Conservation (phyloP, 768 basidiomycete genomes). For the Suillus decipiens region DNA sequence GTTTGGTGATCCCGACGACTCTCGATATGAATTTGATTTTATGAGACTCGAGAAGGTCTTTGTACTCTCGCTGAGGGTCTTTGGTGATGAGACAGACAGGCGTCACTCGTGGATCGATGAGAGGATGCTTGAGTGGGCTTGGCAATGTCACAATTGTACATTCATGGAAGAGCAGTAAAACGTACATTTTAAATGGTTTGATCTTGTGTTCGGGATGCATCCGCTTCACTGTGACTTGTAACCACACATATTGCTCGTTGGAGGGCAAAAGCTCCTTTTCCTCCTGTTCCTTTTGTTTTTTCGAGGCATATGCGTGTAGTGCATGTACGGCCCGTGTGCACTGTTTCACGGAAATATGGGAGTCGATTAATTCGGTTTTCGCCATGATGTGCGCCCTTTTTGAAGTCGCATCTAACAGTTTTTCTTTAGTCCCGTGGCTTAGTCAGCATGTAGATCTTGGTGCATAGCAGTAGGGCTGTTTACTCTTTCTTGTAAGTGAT, state of each 20-base stretch:
- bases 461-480: too few relatives aligned
- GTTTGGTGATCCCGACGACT: constrained; percentile 88
- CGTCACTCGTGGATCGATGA: constrained; percentile 80
- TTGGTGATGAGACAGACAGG: constrained; percentile 91
- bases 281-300: constrained; percentile 62
- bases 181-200: constrained; percentile 85
- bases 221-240: constrained; percentile 84
- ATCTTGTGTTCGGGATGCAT: constrained; percentile 73
- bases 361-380: constrained; percentile 61
- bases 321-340: constrained; percentile 79
- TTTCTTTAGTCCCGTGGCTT: not conserved
- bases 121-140: constrained; percentile 77
- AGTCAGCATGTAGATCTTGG: not conserved
- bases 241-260: constrained; percentile 87
- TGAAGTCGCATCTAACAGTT: not conserved
- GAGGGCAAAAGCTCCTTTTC: constrained; percentile 74
- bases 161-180: constrained; percentile 18
- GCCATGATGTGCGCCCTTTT: constrained; percentile 36
- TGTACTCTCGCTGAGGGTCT: constrained; percentile 95
- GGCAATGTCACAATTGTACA: constrained; percentile 15
- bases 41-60: constrained; percentile 79
- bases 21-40: constrained; percentile 88
- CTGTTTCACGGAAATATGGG: constrained; percentile 69
- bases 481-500: not conserved
- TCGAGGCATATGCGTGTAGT: constrained; percentile 68